Conservation (phyloP, 805 yeast species). For the Lipomyces oligophaga region DNA sequence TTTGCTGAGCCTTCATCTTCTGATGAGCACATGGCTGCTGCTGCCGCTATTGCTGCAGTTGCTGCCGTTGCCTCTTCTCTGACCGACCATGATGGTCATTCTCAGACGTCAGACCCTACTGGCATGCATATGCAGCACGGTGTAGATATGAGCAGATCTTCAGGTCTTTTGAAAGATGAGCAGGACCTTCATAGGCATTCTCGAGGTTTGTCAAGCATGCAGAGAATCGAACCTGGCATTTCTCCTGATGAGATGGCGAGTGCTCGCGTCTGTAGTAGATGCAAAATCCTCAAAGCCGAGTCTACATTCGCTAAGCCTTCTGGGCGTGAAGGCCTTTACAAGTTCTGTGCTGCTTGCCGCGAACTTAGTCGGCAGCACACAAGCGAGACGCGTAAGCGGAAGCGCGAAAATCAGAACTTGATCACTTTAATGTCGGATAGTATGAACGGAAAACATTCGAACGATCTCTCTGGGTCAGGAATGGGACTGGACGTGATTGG, state of each 20-base stretch:
- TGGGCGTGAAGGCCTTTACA: conserved; percentile 21
- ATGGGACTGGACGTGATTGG: background rate
- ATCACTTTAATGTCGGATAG: background rate
- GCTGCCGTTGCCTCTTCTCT: conserved; percentile 7
- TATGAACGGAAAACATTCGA: conserved; percentile 2
- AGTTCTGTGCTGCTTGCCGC: conserved; percentile 23
- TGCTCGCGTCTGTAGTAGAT: conserved; percentile 16
- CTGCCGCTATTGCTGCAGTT: background rate
- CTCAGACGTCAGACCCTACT: no score
- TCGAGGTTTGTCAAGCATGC: no score
- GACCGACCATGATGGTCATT: conserved; percentile 9
- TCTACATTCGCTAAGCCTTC: conserved; percentile 17
- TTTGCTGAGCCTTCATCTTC: no score
- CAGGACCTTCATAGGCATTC: no score
- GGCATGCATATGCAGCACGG: no score
- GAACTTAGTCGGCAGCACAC: conserved; percentile 26
- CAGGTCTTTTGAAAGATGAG: no score
- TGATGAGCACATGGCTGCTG: no score
- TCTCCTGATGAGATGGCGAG: background rate
- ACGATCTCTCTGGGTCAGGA: background rate
- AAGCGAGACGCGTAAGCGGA: conserved; percentile 24
- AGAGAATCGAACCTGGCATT: conserved; percentile 1
- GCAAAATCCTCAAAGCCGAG: conserved; percentile 14
- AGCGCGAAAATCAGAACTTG: conserved; percentile 11
- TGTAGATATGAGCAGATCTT: no score